Conservation (phyloP, 1,284 basidiomycete species). For the Tremellales sp. region DNA sequence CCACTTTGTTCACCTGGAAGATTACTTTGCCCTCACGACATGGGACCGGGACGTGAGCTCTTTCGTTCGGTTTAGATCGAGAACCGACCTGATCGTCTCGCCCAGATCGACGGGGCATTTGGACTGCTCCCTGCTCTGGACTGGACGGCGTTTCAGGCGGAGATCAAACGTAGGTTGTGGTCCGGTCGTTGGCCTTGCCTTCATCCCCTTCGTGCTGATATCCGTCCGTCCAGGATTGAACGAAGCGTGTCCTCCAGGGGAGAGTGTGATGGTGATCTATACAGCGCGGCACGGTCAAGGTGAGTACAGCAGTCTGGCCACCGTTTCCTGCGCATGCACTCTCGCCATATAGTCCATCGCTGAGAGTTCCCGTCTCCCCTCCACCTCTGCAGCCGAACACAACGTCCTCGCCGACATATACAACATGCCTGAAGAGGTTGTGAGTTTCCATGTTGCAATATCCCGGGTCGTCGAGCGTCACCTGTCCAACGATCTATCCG, state of each 20-base stretch:
- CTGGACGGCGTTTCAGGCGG: conserved; percentile 21
- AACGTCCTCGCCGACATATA: conserved; percentile 25
- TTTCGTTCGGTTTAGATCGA: neutral
- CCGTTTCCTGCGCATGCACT: neutral
- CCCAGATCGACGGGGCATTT: conserved; percentile 26
- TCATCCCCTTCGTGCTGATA: neutral
- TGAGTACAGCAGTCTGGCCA: conserved; percentile 5
- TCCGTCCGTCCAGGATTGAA: conserved; percentile 17
- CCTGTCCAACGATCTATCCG: no score
- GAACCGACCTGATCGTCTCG: neutral
- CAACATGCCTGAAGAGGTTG: conserved; percentile 14
- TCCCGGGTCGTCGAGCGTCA: no score
- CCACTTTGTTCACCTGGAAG: conserved; percentile 21
- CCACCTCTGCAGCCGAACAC: conserved; percentile 24
- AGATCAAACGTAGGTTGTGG: conserved; percentile 18
- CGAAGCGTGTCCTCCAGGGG: conserved; percentile 9
- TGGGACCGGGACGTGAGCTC: conserved; percentile 31
- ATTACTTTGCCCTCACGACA: conserved; percentile 24
- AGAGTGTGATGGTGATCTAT: conserved; percentile 33
- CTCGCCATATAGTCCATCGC: conserved; percentile 1
- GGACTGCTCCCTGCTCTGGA: conserved; percentile 17
- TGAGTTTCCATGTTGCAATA: no score
- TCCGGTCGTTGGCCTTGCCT: neutral
- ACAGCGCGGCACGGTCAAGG: conserved; percentile 36
- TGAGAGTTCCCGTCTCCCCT: neutral